Evolutionary conservation across 2,329 filamentous ascomycete genomes (phyloP), one percentile per base, ranked within the genome.

Genomic region (Fusarium nelsonii): DNA sequence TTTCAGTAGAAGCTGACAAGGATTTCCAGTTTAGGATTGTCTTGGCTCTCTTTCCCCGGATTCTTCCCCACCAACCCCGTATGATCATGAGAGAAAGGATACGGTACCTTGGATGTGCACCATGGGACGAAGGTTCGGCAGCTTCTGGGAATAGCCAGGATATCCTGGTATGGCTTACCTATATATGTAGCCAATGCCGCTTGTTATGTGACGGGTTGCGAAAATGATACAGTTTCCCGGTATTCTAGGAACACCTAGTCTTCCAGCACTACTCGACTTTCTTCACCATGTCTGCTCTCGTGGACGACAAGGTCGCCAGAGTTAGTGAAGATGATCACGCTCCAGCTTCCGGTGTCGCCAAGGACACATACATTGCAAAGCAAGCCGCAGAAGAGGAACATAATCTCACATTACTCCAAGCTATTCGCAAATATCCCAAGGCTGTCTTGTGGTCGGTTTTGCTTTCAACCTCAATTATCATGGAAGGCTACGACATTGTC

Each of bases 401-500:
- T 14, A 57, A 33, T 15, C 59, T 68, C 43, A 68, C 65, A 8
- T 49, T 68, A n/a, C 32, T 59, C 12, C 61, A 69, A 40, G 66
- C 65, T 11, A 45, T 69, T 32, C 62, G 57, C 10, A 54, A 53
- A 37, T 69, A 69, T 39, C 66, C 66, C 26, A 59, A 60, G 36
- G 66, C 66, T 20, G 65, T 69, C 43, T 54, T 58, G 34, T 68
- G 64, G 64, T 68, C 39, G 34, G 51, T 63, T 28, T 41, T 68
- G 14, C 64, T 80, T 28, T 78, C 77, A 10, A 66, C 71, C 28
- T 74, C 76, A 18, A 75, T 80, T 46, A 77, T 81, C 58, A 81
- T 81, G 78, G 79, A 80, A 55, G 78, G 74, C 10, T 76, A 76
- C 40, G 74, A 76, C 18, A 74, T 71, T 18, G 69, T 72, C 49